Conservation (phyloP, 768 basidiomycete species). For the Coprinellus micaceus region DNA sequence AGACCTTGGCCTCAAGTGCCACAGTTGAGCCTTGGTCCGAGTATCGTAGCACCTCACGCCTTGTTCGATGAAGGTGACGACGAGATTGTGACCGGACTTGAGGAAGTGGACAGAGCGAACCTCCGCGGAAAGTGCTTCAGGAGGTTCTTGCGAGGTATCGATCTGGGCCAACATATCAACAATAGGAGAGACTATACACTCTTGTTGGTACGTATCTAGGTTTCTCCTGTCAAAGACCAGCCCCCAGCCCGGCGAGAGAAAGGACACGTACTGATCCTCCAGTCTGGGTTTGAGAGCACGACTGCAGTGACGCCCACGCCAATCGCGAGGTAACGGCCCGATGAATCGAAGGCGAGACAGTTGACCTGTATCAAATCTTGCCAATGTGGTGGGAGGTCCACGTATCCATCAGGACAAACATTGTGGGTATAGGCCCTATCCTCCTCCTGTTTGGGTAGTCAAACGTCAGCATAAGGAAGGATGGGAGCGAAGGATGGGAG, state of each 20-base stretch:
- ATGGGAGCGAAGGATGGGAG: neutral
- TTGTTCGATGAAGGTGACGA: neutral
- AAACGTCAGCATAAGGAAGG: neutral
- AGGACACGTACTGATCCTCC: neutral
- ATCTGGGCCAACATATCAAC: neutral
- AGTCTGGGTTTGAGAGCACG: neutral
- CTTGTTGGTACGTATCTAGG: neutral
- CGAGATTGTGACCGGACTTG: neutral
- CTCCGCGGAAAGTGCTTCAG: neutral
- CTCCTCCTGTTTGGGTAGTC: neutral
- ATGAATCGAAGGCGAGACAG: neutral
- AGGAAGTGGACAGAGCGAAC: neutral
- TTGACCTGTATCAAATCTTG: neutral
- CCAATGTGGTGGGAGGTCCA: neutral
- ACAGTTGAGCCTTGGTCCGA: neutral
- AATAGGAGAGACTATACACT: neutral
- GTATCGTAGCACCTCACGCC: neutral
- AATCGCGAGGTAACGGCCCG: neutral
- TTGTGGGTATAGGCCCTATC: neutral
- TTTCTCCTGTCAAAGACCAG: neutral
- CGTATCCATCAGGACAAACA: neutral
- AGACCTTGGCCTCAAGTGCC: neutral
- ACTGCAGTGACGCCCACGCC: neutral
- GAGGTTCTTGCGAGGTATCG: neutral
- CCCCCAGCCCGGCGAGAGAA: neutral